These are phyloP conservation scores for Flaveria floridana DNA, from an alignment of 140 eudicot genomes.

Conservation along the genomic window DNA sequence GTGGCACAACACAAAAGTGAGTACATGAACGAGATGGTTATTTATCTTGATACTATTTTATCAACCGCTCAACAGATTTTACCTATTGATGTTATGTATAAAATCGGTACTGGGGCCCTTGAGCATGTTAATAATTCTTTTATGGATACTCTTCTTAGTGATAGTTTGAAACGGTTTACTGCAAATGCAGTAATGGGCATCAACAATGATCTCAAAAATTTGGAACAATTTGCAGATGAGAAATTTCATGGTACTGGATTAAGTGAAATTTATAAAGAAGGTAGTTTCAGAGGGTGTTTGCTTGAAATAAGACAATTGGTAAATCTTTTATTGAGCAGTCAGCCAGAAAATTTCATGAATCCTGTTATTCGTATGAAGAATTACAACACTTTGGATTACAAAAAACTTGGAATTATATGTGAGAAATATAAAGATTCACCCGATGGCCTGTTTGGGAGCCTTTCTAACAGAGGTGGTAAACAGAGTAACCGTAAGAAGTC, in stretches of 20 bases:
- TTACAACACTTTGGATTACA: constrained; percentile 68
- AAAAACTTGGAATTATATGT: constrained; percentile 66
- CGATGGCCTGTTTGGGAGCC: constrained; percentile 80
- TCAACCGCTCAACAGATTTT: constrained; percentile 89
- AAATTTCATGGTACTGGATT: constrained; percentile 73
- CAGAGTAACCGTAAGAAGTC: constrained; percentile 81
- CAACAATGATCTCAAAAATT: constrained; percentile 57
- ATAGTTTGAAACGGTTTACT: constrained; percentile 69
- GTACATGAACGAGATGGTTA: constrained; percentile 60
- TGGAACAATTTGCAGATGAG: constrained; percentile 81
- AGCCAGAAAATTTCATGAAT: constrained; percentile 94
- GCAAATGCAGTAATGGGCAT: constrained; percentile 72
- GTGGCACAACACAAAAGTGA: constrained; percentile 56
- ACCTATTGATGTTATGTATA: constrained; percentile 74
- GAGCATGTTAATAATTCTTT: constrained; percentile 79
- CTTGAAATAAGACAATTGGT: constrained; percentile 70
- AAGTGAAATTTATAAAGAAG: constrained; percentile 71
- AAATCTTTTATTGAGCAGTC: constrained; percentile 81
- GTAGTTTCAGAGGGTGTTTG: constrained; percentile 70
- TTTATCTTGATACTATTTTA: constrained; percentile 71
- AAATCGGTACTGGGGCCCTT: constrained; percentile 86
- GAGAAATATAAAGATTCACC: constrained; percentile 92
- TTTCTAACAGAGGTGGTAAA: constrained; percentile 65
- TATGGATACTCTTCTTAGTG: constrained; percentile 73
- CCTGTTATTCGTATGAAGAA: constrained; percentile 86